Evolutionary conservation across 176 grass and related monocot species (phyloP).

Genomic region (Elaeis guineensis): DNA sequence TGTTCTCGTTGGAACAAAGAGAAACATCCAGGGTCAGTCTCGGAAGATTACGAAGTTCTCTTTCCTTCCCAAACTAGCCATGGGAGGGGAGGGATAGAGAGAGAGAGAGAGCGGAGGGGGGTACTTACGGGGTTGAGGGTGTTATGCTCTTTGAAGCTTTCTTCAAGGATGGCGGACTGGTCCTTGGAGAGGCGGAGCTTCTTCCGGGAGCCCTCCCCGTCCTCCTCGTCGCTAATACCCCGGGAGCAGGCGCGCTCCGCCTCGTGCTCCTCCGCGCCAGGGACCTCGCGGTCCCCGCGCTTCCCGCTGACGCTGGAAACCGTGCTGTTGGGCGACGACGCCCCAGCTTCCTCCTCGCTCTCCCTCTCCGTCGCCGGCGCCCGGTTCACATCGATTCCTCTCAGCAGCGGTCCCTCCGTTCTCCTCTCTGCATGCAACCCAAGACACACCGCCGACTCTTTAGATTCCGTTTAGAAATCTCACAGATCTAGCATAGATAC

Average conservation of each 20-base stretch:
- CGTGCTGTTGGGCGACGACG: slow-evolving; percentile 18
- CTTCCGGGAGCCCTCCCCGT: slow-evolving; percentile 6
- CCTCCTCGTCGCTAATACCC: slow-evolving; percentile 9
- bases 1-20: neutral
- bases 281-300: slow-evolving; percentile 7
- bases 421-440: slow-evolving; percentile 3
- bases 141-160: slow-evolving; percentile 10
- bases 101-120: neutral
- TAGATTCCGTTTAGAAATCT: too few species aligned
- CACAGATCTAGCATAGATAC: too few species aligned
- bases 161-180: slow-evolving; percentile 11
- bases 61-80: too few species aligned
- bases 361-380: neutral
- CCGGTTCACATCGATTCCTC: slow-evolving; percentile 79
- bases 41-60: neutral
- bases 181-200: slow-evolving; percentile 19
- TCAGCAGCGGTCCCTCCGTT: slow-evolving; percentile 42
- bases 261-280: neutral
- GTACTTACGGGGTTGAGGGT: slow-evolving; percentile 6
- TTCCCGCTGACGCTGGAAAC: slow-evolving; percentile 18
- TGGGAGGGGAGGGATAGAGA: too few species aligned
- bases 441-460: too few species aligned
- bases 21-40: neutral
- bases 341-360: slow-evolving; percentile 11
- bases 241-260: slow-evolving; percentile 1